These are phyloP conservation scores for Macrolepiota fuliginosa DNA, from an alignment of 768 basidiomycete species.

Conservation along the genomic window DNA sequence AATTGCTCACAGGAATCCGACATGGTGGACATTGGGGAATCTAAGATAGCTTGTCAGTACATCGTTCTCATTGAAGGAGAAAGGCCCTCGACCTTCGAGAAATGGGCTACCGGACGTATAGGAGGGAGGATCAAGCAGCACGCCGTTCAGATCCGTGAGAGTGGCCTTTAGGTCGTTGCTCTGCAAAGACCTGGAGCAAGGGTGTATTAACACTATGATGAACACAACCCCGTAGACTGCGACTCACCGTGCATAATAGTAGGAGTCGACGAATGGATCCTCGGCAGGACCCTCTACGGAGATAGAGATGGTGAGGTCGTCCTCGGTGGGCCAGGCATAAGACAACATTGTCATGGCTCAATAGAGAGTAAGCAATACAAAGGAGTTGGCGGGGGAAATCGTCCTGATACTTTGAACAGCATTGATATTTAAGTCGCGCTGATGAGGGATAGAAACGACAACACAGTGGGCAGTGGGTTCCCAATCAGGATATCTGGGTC, in stretches of 20 bases:
- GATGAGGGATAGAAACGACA: neutral
- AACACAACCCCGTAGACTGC: too few species aligned
- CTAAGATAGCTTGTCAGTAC: neutral
- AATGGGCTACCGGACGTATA: neutral
- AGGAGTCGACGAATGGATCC: neutral
- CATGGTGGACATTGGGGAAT: neutral
- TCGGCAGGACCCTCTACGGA: constrained; percentile 3
- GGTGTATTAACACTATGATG: neutral
- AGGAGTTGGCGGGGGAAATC: neutral
- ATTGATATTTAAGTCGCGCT: neutral
- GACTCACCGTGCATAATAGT: neutral
- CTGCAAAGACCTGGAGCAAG: neutral
- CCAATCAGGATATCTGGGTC: neutral
- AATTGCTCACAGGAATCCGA: neutral
- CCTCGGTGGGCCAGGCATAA: neutral
- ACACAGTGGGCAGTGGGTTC: neutral
- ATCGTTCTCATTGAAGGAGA: neutral
- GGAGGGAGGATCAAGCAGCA: neutral
- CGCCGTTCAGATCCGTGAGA: neutral
- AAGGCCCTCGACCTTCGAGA: neutral
- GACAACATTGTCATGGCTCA: neutral
- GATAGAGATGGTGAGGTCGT: neutral
- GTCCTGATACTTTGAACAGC: neutral
- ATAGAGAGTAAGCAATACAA: neutral
- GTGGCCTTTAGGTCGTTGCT: neutral